Evolutionary conservation across 2,329 filamentous ascomycete species (phyloP).

Genomic region (Zalaria obscura): DNA sequence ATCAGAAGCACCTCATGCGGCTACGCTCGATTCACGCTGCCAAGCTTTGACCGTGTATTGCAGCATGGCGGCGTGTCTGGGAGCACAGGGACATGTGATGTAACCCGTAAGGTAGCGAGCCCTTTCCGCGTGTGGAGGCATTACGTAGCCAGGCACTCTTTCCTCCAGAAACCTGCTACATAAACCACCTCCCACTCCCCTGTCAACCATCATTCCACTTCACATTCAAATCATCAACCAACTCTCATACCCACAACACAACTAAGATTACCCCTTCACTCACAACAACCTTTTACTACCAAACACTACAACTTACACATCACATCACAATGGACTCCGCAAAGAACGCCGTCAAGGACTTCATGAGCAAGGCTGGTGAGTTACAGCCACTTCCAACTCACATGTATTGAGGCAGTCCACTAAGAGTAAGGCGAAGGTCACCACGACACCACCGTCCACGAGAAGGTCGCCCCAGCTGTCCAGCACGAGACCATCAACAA

Average conservation of each 20-base stretch:
- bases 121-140: too few species aligned
- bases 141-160: too few species aligned
- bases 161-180: too few species aligned
- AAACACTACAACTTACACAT: neutral
- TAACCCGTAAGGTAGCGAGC: too few species aligned
- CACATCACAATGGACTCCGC: conserved; percentile 45
- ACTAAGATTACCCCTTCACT: neutral
- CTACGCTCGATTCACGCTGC: too few species aligned
- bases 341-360: conserved; percentile 46
- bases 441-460: conserved; percentile 57
- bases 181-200: neutral
- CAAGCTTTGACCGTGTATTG: too few species aligned
- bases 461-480: conserved; percentile 46
- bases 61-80: too few species aligned
- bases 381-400: neutral
- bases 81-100: too few species aligned
- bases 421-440: conserved; percentile 29
- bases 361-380: conserved; percentile 26
- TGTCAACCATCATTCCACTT: neutral
- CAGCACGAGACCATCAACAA: conserved; percentile 46
- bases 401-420: conserved; percentile 23
- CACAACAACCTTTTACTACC: neutral
- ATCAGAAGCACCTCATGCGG: too few species aligned
- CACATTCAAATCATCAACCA: neutral
- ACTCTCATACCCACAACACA: neutral